Base-by-base conservation (phyloP, 805 yeast genomes). In the Torulaspora indica region DNA sequence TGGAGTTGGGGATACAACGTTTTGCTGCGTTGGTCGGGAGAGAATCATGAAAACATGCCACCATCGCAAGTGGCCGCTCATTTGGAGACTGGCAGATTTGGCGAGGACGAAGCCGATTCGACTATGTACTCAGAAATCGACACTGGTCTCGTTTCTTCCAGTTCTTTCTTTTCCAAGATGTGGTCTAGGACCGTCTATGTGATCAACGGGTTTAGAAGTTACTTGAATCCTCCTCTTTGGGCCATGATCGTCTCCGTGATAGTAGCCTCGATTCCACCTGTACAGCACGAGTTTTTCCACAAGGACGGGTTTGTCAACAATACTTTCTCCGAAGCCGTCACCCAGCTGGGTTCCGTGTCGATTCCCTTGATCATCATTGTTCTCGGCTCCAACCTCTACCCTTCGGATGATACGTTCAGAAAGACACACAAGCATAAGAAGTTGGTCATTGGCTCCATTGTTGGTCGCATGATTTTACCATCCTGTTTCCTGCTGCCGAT, bases 1-100 rank as follows among this genome's bases (percentile, higher is more conserved):
- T 85, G 95, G 93, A 79, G 87, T 24, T 85, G 93, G 91, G 95
- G 95, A 42, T 85, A 79, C 62, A 85, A 85, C 58, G 81, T 76
- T 27, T 69, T 85, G 47, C 66, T 85, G 59, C 74, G 78, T 53
- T 78, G 74, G 68, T 50, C 65, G 2, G 66, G 63, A 38, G 66
- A 61, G 37, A 57, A 53, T 44, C 48, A 43, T 18, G 47, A 53
- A 12, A 55, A 58, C 40, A 60, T 60, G 64, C 64, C 64, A 12
- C 61, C 57, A n/a, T 53, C 60, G 10, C 64, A 48, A 27, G 40
- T 56, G 29, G 48, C 54, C 13, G 49, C 50, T n/a, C 46, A 43
- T 20, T 18, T 49, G 29, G 58, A 56, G 36, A 42, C 51, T 3
- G 38, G 45, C 2, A 38, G 48, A 31, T 34, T 30, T 9, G 23